Base-by-base conservation (phyloP, 2,329 filamentous ascomycete genomes). In the Cephalotrichum gorgonifer region DNA sequence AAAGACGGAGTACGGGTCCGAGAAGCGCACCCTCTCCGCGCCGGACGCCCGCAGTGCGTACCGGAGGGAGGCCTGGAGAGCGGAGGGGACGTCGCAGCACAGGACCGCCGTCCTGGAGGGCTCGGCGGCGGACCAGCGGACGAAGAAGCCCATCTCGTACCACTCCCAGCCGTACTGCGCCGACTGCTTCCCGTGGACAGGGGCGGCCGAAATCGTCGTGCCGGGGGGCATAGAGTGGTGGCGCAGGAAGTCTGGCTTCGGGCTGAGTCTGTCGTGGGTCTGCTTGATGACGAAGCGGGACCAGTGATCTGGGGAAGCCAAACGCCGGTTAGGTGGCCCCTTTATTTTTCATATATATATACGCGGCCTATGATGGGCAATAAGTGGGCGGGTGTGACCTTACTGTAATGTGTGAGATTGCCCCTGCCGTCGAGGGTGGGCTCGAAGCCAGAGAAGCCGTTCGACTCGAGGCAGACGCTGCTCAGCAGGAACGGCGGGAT, bases 111-210 rank as follows among this genome's bases (percentile, higher is more conserved):
- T 44, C 23, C 45, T 7, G 17, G 26, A 26, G 2, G 38, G 28
- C n/a, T n/a, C n/a, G n/a, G n/a, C n/a, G 7, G 50, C 15, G 9
- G 3, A 30, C 50, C 39, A 51, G 20, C 35, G 45, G 35, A 39
- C 48, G n/a, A 48, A 41, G 41, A 51, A 39, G 11, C 33, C 31
- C 45, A 51, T 48, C 41, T 51, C 45, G 28, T 51, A 49, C 50
- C 45, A 51, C 31, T 48, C 30, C 45, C 45, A 51, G n/a, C 50
- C 45, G 30, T 48, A n/a, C n/a, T 23, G 38, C 3, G 30, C 17
- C 17, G 50, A 43, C 8, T 14, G 12, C 6, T 25, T 38, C 28
- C 15, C 22, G 35, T 51, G 50, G n/a, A 51, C 27, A 11, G 50
- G 45, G 15, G 11, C 26, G 25, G 30, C 14, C 23, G 11, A 3